Conservation (phyloP, 768 basidiomycete genomes). For the Rhizopogon salebrosus region DNA sequence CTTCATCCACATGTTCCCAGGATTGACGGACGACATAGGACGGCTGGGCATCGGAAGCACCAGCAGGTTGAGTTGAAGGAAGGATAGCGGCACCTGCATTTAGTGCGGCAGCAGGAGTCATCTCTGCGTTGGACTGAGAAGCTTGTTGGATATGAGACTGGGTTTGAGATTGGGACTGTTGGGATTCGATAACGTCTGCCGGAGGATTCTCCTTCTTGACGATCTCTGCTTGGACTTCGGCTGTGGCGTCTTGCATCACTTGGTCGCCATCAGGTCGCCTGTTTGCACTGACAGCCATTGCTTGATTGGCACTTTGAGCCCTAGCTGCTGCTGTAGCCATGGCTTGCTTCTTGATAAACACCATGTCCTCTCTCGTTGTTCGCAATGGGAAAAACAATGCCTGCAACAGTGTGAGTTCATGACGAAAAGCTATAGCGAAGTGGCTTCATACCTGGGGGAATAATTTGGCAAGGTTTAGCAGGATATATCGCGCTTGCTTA, state of each 20-base stretch:
- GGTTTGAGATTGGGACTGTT: constrained; percentile 9
- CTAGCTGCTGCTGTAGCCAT: constrained; percentile 30
- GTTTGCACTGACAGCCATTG: constrained; percentile 15
- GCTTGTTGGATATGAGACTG: not conserved
- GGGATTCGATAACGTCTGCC: constrained; percentile 20
- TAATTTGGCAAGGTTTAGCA: constrained; percentile 84
- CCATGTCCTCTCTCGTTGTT: constrained; percentile 73
- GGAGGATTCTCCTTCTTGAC: constrained; percentile 16
- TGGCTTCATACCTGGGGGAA: constrained; percentile 76
- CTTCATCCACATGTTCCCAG: constrained; percentile 90
- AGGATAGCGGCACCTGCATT: constrained; percentile 2
- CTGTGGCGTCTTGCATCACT: constrained; percentile 22
- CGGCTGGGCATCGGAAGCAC: constrained; percentile 17
- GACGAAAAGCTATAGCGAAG: not conserved
- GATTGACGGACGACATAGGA: constrained; percentile 52
- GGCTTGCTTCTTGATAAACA: constrained; percentile 38
- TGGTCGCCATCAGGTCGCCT: constrained; percentile 28
- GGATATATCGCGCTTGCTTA: constrained; percentile 84
- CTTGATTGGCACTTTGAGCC: constrained; percentile 31
- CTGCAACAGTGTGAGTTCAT: constrained; percentile 34
- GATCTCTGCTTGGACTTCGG: constrained; percentile 23
- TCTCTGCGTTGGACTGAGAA: not conserved
- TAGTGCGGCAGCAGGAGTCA: constrained; percentile 15
- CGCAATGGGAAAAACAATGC: constrained; percentile 94
- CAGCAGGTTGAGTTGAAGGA: constrained; percentile 9